Evolutionary conservation across 2,329 filamentous ascomycete genomes (phyloP), one percentile per base, ranked within the genome.

Genomic region (Cytospora schulzeri): DNA sequence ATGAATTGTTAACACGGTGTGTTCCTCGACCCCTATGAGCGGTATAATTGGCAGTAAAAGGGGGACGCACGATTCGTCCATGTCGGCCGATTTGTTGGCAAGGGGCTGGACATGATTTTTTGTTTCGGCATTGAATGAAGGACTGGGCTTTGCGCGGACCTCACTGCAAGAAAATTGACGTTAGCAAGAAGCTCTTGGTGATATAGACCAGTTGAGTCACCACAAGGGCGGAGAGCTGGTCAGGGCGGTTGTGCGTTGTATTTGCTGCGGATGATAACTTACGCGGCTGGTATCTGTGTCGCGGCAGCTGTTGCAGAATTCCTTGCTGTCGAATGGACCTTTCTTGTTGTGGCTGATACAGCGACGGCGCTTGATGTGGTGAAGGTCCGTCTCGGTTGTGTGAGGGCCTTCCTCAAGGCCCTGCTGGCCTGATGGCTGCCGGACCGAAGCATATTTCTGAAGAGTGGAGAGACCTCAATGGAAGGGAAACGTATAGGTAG

Each of bases 51-150:
- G 33, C 56, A 29, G n/a, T 8, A 31, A 31, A 2, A 28, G 33
- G 54, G 41, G 24, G 61, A 83, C 89, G 70, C 88, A 92, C 89
- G 91, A 93, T 76, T 93, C 91, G 76, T 93, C 91, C 83, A 93
- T 88, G 68, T 90, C 86, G 64, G 82, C 81, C 66, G 80, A 77
- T 73, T 82, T 80, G 74, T 85, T 85, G 71, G 87, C 85, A 67
- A 92, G 81, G 67, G 89, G 88, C 70, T 91, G 88, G 66, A 91
- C 86, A 85, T 91, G 86, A 73, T 81, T 82, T 73, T 69, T 79
- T 76, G 72, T 73, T 58, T 76, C 74, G 64, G 76, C 72, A 69
- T 87, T 87, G 77, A 87, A 87, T 17, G 85, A 82, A 60, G 89
- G 84, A 72, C 86, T 88, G 9, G 90, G 89, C 38, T 79, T 79